These are phyloP conservation scores for Kockiozyma suomiensis DNA, from an alignment of 805 yeast species.

Conservation along the genomic window DNA sequence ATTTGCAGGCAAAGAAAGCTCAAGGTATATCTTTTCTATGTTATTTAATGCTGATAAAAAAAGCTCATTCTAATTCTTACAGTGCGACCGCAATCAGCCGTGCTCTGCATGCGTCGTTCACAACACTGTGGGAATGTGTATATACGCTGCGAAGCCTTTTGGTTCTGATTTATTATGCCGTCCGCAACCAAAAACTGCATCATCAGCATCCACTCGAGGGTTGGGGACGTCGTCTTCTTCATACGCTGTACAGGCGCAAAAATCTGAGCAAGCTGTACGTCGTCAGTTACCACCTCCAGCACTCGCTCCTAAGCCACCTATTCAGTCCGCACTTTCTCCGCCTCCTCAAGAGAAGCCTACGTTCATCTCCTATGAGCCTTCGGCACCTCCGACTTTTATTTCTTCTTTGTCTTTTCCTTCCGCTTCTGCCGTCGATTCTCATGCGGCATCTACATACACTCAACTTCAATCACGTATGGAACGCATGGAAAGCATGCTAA, in stretches of 20 bases:
- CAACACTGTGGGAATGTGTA: constrained; percentile 25
- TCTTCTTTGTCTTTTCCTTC: not conserved
- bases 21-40: constrained; percentile 16
- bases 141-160: constrained; percentile 30
- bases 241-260: too few species aligned
- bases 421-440: not conserved
- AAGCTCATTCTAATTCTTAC: not conserved
- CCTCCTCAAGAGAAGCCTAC: not conserved
- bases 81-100: constrained; percentile 33
- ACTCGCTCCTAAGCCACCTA: not conserved
- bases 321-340: not conserved
- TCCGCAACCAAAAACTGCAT: not conserved
- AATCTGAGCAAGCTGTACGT: too few species aligned
- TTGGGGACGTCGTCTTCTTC: not conserved
- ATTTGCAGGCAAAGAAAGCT: constrained; percentile 35
- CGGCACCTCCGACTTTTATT: not conserved
- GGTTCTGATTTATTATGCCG: constrained; percentile 12
- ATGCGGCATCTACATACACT: constrained; percentile 5
- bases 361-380: not conserved
- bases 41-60: not conserved
- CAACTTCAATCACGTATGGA: constrained; percentile 23
- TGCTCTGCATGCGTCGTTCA: constrained; percentile 31
- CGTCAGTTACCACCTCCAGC: too few species aligned
- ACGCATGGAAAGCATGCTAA: constrained; percentile 23
- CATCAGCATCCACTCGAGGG: not conserved